phyloP scores from a whole-genome alignment of 2,329 filamentous ascomycete genomes.

The Apiospora malaysiana region DNA sequence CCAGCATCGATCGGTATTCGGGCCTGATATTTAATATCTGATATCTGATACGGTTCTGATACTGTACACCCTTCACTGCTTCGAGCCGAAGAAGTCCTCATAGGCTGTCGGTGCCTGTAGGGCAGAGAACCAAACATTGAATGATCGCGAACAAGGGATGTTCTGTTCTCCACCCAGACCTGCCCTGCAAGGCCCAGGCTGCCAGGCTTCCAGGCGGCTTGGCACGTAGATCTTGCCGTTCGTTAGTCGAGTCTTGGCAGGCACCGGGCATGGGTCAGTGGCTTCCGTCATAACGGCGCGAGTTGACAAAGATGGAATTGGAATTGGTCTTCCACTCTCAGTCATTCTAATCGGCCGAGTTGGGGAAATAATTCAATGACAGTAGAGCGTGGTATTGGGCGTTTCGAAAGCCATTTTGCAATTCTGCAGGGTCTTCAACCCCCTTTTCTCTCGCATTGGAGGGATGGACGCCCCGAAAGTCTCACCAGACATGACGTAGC shows the following conservation, averaged over 20 bases:
- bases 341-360: not conserved
- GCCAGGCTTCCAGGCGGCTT: no score
- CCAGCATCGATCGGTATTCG: not conserved
- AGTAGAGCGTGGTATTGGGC: not conserved
- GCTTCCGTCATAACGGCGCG: not conserved
- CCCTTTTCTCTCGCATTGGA: conserved; percentile 9
- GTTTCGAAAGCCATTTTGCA: not conserved
- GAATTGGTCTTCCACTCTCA: not conserved
- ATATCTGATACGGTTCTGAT: conserved; percentile 15
- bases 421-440: not conserved
- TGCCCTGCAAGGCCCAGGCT: not conserved
- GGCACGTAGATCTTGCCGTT: not conserved
- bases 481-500: not conserved
- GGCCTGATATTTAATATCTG: not conserved
- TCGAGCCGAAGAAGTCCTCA: not conserved
- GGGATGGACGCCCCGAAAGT: not conserved
- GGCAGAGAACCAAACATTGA: not conserved
- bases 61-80: not conserved
- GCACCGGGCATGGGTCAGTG: not conserved
- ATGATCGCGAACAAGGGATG: not conserved
- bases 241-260: conserved; percentile 13
- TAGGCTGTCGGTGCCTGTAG: not conserved
- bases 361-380: not conserved
- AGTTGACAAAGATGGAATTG: not conserved
- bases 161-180: not conserved